These are phyloP conservation scores for Saccharomycopsis babjevae DNA, from an alignment of 805 yeast species.

Conservation along the genomic window DNA sequence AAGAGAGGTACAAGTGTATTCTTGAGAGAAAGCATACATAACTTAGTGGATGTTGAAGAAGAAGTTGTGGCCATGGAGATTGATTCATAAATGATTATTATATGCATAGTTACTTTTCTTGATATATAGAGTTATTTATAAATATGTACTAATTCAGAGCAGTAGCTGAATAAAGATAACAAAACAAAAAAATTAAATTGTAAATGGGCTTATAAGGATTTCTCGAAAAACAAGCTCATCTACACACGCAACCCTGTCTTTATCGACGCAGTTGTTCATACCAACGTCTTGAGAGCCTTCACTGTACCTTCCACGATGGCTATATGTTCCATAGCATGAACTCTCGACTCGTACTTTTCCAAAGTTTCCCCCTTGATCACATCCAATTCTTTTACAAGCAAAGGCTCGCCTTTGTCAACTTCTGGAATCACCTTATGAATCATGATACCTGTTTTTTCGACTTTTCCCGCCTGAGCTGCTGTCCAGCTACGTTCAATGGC, in stretches of 20 bases:
- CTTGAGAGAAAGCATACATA: slow-evolving; percentile 49
- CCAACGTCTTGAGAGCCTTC: slow-evolving; percentile 34
- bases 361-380: slow-evolving; percentile 63
- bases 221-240: background rate
- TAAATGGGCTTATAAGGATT: background rate
- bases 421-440: slow-evolving; percentile 93
- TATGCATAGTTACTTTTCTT: background rate
- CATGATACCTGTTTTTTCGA: slow-evolving; percentile 83
- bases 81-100: slow-evolving; percentile 25
- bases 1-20: slow-evolving; percentile 91
- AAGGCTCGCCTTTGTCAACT: slow-evolving; percentile 89
- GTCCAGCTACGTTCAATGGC: slow-evolving; percentile 96
- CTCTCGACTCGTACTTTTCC: slow-evolving; percentile 72
- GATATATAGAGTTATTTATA: background rate
- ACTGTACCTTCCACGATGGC: slow-evolving; percentile 91
- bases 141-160: background rate
- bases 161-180: background rate
- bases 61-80: slow-evolving; percentile 42
- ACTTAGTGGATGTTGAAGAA: slow-evolving; percentile 56
- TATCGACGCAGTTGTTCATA: background rate
- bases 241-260: no score
- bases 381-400: slow-evolving; percentile 69
- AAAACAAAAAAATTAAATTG: background rate
- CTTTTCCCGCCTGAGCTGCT: slow-evolving; percentile 81
- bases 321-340: slow-evolving; percentile 73